phyloP scores from a whole-genome alignment of 2,329 filamentous ascomycete species.

The Aphanoascus verrucosus region DNA sequence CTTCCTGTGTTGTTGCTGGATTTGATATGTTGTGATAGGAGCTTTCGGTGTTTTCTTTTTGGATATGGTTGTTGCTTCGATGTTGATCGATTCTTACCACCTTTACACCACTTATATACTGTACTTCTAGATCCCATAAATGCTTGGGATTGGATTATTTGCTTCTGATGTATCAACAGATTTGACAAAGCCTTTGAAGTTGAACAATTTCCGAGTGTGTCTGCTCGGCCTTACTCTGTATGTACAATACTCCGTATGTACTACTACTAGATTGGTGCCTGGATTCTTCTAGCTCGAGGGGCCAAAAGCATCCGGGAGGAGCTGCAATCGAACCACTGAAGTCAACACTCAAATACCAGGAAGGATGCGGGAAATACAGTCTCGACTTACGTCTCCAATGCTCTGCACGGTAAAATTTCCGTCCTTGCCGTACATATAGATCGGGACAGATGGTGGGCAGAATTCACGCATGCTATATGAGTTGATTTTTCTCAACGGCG shows the following conservation, averaged over 20 bases:
- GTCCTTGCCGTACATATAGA: conserved; percentile 88
- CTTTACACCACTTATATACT: too few relatives aligned
- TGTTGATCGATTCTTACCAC: too few relatives aligned
- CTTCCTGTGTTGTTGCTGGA: not conserved
- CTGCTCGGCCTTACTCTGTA: not conserved
- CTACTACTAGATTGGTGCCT: not conserved
- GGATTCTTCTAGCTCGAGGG: conserved; percentile 43
- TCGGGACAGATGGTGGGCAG: conserved; percentile 54
- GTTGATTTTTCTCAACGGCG: conserved; percentile 7
- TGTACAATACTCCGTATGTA: too few relatives aligned
- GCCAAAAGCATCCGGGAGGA: conserved; percentile 59
- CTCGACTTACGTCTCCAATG: conserved; percentile 30
- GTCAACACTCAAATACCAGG: not conserved
- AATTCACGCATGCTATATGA: conserved; percentile 57
- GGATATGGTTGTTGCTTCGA: not conserved
- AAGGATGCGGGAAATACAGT: not conserved
- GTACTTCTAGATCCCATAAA: too few relatives aligned
- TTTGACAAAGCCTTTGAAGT: too few relatives aligned
- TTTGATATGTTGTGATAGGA: not conserved
- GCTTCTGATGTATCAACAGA: too few relatives aligned
- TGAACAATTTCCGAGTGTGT: too few relatives aligned
- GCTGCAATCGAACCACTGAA: conserved; percentile 31
- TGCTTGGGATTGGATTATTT: too few relatives aligned
- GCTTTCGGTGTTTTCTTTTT: not conserved
- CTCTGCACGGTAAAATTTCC: conserved; percentile 45